Evolutionary conservation across 2,329 filamentous ascomycete genomes (phyloP), one percentile per base, ranked within the genome.

Genomic region (Fusarium hostae): DNA sequence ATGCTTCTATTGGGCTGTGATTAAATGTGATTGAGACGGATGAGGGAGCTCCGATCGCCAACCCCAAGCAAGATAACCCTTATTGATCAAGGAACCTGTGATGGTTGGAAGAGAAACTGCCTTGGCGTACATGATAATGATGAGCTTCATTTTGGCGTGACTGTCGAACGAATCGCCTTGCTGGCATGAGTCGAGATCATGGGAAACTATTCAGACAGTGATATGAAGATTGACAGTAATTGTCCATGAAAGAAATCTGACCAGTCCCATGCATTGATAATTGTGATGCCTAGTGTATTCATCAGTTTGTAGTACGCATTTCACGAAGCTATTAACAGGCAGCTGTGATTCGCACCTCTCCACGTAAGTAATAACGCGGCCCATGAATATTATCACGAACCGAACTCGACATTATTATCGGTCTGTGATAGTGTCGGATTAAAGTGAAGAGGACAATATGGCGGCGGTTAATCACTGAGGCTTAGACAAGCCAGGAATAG

Each of bases 401-500:
- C 24, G 18, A 41, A 35, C 37, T 59, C 45, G 15, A 50, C 55
- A 37, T 50, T 51, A 58, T 60, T 34, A 20, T 54, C 40, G 39
- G 37, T 52, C 28, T 34, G 52, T 50, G 56, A 59, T 26, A 43
- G 44, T 30, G 30, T 18, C 41, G 52, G 52, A 47, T 35, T 41
- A 66, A 39, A 40, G 54, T 47, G 51, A 55, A 51, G 28, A 40
- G 52, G 54, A 48, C 40, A 45, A 35, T 63, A 44, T 56, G 51
- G 35, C 58, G 70, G 70, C 66, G 70, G 70, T 68, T 73, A 73
- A 58, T 30, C 40, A 50, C 22, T 51, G 70, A 71, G 59, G 59
- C 70, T 68, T 73, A 56, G 68, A 75, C 70, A 54, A 74, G 59
- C 60, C 63, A 43, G 70, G 70, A 70, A 73, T 60, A 72, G 69